Conservation (phyloP, 768 basidiomycete species). For the Naganishia antarctica region DNA sequence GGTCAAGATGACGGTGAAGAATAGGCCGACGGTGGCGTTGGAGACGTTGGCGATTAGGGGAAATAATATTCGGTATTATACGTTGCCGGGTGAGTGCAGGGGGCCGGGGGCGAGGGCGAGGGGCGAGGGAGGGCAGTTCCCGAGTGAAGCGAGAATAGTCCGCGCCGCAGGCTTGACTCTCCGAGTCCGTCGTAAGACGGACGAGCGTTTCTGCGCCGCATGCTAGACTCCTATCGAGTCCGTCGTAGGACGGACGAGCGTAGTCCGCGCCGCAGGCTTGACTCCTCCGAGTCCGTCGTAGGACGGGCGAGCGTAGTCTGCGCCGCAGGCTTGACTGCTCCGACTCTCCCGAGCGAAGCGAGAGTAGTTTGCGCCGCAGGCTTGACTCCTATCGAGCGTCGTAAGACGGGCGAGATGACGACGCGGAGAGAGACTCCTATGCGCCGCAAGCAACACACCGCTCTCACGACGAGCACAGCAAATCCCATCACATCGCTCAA, state of each 20-base stretch:
- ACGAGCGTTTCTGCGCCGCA: background rate
- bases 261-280: background rate
- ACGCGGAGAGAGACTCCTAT: background rate
- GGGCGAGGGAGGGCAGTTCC: background rate
- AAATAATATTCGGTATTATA: slow-evolving; percentile 93
- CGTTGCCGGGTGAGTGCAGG: slow-evolving; percentile 60
- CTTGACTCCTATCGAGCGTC: background rate
- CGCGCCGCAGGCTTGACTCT: too few relatives aligned
- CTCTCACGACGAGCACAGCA: too few relatives aligned
- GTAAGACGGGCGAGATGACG: background rate
- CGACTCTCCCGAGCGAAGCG: background rate
- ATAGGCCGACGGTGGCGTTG: slow-evolving; percentile 77
- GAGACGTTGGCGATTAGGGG: slow-evolving; percentile 92
- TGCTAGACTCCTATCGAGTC: background rate
- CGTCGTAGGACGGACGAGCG: background rate
- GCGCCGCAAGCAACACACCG: too few relatives aligned
- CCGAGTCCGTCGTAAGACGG: too few relatives aligned
- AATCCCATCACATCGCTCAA: too few relatives aligned
- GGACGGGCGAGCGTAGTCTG: background rate
- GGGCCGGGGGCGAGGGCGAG: background rate
- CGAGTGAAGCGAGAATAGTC: background rate
- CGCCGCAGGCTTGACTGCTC: background rate
- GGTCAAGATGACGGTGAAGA: slow-evolving; percentile 90
- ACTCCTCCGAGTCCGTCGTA: too few relatives aligned
- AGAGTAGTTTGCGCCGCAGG: background rate